Evolutionary conservation across 257 asterid species (phyloP).

Genomic region (Phtheirospermum japonicum): DNA sequence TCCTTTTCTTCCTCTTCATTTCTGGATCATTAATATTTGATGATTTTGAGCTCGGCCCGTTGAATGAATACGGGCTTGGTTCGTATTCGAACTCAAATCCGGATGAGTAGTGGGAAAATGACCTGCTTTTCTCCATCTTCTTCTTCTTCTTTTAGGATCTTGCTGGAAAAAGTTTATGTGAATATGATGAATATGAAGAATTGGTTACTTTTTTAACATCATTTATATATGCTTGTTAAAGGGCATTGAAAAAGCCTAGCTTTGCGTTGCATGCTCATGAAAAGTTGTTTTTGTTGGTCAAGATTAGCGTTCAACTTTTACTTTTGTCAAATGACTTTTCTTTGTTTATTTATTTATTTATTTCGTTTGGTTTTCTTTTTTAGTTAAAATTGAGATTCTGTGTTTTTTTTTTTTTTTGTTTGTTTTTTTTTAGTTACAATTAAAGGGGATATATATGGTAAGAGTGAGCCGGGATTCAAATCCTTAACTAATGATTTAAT

Average conservation of each 20-base stretch:
- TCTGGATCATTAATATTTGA: slow-evolving; percentile 47
- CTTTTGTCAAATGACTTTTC: background rate
- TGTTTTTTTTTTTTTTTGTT: too few species aligned
- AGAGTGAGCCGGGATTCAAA: too few species aligned
- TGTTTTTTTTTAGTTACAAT: too few species aligned
- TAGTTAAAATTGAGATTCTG: too few species aligned
- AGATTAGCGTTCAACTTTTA: background rate
- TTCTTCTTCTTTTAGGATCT: background rate
- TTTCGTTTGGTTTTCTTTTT: background rate
- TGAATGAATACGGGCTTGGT: slow-evolving; percentile 44
- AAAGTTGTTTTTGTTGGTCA: slow-evolving; percentile 16
- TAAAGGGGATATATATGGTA: too few species aligned
- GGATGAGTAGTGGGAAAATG: slow-evolving; percentile 52
- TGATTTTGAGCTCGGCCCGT: slow-evolving; percentile 46
- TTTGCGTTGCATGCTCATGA: slow-evolving; percentile 37
- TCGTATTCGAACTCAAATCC: slow-evolving; percentile 36
- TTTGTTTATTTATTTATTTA: background rate
- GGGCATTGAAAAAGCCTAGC: slow-evolving; percentile 29
- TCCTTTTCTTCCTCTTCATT: slow-evolving; percentile 74
- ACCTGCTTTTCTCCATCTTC: slow-evolving; percentile 67
- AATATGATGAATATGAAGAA: background rate
- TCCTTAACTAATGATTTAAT: too few species aligned
- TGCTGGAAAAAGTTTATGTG: background rate
- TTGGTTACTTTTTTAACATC: slow-evolving; percentile 4
- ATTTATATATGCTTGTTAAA: slow-evolving; percentile 25